These are phyloP conservation scores for Cardiospermum halicacabum DNA, from an alignment of 345 rosid genomes.

Conservation along the genomic window DNA sequence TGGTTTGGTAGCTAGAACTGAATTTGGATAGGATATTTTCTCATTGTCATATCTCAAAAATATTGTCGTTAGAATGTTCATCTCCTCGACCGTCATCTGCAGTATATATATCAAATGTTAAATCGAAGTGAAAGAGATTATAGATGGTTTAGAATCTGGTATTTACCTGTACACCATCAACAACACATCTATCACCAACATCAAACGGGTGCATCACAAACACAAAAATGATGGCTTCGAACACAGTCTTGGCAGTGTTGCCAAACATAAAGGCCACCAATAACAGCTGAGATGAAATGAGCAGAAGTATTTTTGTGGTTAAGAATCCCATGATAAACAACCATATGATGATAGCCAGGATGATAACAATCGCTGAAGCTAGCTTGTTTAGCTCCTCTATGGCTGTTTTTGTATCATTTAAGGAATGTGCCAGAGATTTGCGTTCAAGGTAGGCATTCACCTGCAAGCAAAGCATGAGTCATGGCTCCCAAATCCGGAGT, in stretches of 20 bases:
- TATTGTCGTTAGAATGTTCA: conserved; percentile 66
- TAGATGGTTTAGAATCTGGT: neutral
- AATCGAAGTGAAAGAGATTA: neutral
- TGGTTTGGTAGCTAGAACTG: conserved; percentile 52
- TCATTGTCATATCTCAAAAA: conserved; percentile 71
- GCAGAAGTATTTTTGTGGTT: conserved; percentile 43
- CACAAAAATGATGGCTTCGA: conserved; percentile 74
- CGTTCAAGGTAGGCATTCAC: conserved; percentile 59
- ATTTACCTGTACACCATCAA: conserved; percentile 70
- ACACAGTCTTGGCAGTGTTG: conserved; percentile 49
- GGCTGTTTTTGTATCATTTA: conserved; percentile 66
- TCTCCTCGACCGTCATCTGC: conserved; percentile 87
- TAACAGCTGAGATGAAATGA: conserved; percentile 59
- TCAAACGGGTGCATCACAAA: conserved; percentile 81
- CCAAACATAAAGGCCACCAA: conserved; percentile 53
- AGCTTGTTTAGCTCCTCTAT: conserved; percentile 65
- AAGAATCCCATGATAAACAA: conserved; percentile 53
- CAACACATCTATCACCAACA: conserved; percentile 79
- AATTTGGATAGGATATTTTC: conserved; percentile 64
- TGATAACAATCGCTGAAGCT: conserved; percentile 30
- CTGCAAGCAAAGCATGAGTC: conserved; percentile 23
- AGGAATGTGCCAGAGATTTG: conserved; percentile 50
- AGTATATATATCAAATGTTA: neutral
- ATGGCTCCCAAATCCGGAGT: neutral
- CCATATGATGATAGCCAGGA: conserved; percentile 40